Evolutionary conservation across 768 basidiomycete species (phyloP).

Genomic region (Tubosaeta sp.): DNA sequence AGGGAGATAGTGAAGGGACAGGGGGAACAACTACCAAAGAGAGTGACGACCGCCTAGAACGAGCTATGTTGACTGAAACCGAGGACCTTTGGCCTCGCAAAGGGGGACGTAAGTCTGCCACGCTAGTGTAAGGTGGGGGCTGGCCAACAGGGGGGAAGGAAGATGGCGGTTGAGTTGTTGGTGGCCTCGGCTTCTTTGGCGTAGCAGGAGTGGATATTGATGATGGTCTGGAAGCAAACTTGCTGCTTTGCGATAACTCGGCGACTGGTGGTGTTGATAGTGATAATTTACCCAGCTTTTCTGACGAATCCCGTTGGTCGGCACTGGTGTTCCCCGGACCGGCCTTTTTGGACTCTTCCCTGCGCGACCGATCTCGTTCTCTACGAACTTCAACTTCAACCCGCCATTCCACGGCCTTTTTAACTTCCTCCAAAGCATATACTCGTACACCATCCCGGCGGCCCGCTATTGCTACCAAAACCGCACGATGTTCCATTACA

Average conservation of each 20-base stretch:
- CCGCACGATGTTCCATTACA: conserved; percentile 88
- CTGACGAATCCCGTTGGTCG: conserved; percentile 39
- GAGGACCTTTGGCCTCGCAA: conserved; percentile 40
- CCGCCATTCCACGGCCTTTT: conserved; percentile 83
- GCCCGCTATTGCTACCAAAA: conserved; percentile 86
- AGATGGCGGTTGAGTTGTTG: conserved; percentile 22
- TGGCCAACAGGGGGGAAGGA: conserved; percentile 39
- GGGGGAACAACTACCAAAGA: conserved; percentile 52
- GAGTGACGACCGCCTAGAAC: conserved; percentile 52
- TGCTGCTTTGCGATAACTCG: conserved; percentile 19
- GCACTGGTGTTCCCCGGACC: conserved; percentile 34
- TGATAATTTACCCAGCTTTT: conserved; percentile 46
- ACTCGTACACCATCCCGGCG: conserved; percentile 83
- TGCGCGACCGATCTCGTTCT: conserved; percentile 66
- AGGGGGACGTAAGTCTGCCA: conserved; percentile 27
- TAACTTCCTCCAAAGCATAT: conserved; percentile 83
- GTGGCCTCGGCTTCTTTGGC: conserved; percentile 25
- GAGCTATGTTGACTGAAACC: conserved; percentile 39
- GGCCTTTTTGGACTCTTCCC: conserved; percentile 61
- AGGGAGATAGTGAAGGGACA: conserved; percentile 33
- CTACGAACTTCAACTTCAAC: conserved; percentile 74
- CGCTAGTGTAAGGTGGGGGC: conserved; percentile 63
- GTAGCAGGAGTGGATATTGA: conserved; percentile 10
- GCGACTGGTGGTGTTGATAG: conserved; percentile 46
- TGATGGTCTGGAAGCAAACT: conserved; percentile 18